Conservation (phyloP, 345 rosid species). For the Euphorbia pulcherrima region DNA sequence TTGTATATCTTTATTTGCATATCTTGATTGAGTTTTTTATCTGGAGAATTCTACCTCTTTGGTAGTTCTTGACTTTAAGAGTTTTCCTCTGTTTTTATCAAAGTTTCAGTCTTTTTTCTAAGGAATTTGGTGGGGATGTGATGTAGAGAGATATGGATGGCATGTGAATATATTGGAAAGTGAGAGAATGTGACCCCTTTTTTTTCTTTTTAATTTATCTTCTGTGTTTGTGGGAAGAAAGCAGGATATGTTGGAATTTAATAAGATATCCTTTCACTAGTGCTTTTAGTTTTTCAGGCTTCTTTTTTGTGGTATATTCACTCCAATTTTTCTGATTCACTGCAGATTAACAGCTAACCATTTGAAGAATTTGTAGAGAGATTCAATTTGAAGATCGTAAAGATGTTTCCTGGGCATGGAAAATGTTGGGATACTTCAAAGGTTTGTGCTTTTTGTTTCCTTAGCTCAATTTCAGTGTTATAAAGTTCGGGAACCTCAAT, state of each 20-base stretch:
- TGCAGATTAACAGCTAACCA: slow-evolving; percentile 35
- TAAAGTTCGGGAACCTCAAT: neutral
- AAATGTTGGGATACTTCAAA: slow-evolving; percentile 60
- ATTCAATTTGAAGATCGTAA: slow-evolving; percentile 19
- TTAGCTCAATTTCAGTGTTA: slow-evolving; percentile 13
- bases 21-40: slow-evolving; percentile 28
- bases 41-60: slow-evolving; percentile 7
- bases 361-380: slow-evolving; percentile 13
- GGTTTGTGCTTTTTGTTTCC: slow-evolving; percentile 45
- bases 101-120: slow-evolving; percentile 15
- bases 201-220: slow-evolving; percentile 18
- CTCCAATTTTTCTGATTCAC: neutral
- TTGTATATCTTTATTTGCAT: no score
- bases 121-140: slow-evolving; percentile 40
- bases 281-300: no score
- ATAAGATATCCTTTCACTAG: neutral
- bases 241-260: slow-evolving; percentile 26
- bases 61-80: slow-evolving; percentile 16
- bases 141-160: slow-evolving; percentile 34
- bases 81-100: slow-evolving; percentile 11
- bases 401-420: slow-evolving; percentile 63
- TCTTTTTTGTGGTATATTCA: neutral
- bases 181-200: slow-evolving; percentile 41
- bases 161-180: slow-evolving; percentile 43
- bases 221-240: slow-evolving; percentile 28